These are phyloP conservation scores for Colletotrichum sp. DNA, from an alignment of 2,329 filamentous ascomycete genomes.

Conservation along the genomic window DNA sequence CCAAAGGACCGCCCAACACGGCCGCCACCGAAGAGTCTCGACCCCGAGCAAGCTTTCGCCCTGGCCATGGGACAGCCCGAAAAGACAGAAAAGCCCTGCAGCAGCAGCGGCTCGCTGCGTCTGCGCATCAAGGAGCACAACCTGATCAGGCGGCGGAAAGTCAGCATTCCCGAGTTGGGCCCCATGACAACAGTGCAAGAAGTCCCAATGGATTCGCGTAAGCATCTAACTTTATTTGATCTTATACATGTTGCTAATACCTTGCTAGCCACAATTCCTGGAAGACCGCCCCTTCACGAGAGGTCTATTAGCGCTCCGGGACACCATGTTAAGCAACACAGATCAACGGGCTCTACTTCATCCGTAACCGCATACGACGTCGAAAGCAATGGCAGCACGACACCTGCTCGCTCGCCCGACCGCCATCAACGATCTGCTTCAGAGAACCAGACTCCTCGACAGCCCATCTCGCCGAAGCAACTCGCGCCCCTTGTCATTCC, in stretches of 20 bases:
- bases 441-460: constrained; percentile 11
- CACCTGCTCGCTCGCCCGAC: constrained; percentile 4
- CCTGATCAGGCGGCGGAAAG: constrained; percentile 63
- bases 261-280: constrained; percentile 68
- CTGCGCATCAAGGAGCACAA: constrained; percentile 64
- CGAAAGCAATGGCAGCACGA: neutral
- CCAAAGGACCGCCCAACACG: constrained; percentile 55
- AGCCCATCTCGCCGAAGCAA: constrained; percentile 56
- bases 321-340: constrained; percentile 51
- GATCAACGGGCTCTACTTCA: constrained; percentile 41
- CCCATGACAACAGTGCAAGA: constrained; percentile 75
- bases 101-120: constrained; percentile 47
- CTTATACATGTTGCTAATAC: neutral
- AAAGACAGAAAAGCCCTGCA: constrained; percentile 42
- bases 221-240: constrained; percentile 33
- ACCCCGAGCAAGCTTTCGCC: constrained; percentile 55
- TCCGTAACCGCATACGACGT: constrained; percentile 29
- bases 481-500: constrained; percentile 64
- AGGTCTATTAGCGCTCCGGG: constrained; percentile 68
- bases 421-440: constrained; percentile 21
- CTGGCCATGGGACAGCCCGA: constrained; percentile 47
- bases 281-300: constrained; percentile 68
- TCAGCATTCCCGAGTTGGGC: constrained; percentile 68
- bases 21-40: constrained; percentile 48
- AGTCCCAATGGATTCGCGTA: constrained; percentile 73